Evolutionary conservation across 768 basidiomycete genomes (phyloP), one percentile per base, ranked within the genome.

Genomic region (Mycena vitilis): DNA sequence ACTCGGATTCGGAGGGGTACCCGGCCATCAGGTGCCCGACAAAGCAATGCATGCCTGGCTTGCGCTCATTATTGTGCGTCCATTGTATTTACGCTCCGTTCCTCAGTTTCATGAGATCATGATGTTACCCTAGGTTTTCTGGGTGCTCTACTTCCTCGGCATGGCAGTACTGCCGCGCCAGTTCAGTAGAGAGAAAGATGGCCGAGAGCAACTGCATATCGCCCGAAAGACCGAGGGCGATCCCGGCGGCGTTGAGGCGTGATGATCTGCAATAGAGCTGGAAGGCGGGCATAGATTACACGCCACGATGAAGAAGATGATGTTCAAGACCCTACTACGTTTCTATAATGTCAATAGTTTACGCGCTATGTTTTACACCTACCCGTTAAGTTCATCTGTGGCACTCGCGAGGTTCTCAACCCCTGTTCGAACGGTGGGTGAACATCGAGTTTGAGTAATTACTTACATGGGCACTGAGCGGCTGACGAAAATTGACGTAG

Each of bases 31-130:
- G 23, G 77, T 86, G 10, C 79, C 83, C 7, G 58, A 74, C 45
- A 77, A 79, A 10, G 83, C 84, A 2, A 84, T 82, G 69, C 60
- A 82, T 45, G 85, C 81, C 56, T 87, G 85, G 86, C 70, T 82
- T 65, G 87, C 85, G 15, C 75, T 84, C 23, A 73, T 84, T 37
- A 76, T 83, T 48, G 82, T 83, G 61, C 72, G 81, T 77, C 15
- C 13, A 34, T 66, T 34, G 62, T 25, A 37, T 18, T 54, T 48
- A 57, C 52, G 49, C 48, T 38, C 42, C n/a, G 4, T 54, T 8
- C 7, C 20, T 20, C 20, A 3, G 37, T 7, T 48, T 22, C 36
- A 22, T 25, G 34, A 54, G 13, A 20, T 22, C n/a, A 18, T n/a
- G 20, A 48, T 49, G 18, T 42, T 53, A 22, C 66, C 45, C 44